Evolutionary conservation across 495 filamentous ascomycete genomes (phyloP).

Genomic region (Pyrenula massariospora): DNA sequence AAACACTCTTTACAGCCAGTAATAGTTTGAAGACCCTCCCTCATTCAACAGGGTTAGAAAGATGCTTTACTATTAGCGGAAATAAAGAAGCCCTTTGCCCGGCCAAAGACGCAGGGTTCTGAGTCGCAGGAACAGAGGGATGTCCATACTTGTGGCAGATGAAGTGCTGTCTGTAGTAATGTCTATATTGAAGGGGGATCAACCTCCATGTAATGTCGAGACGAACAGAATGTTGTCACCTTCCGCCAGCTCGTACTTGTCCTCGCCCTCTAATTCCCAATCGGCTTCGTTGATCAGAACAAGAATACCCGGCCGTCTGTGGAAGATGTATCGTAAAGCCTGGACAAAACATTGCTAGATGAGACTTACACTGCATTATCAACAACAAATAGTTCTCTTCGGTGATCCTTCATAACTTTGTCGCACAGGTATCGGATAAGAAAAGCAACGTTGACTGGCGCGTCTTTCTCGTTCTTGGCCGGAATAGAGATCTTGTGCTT

Average conservation of each 20-base stretch:
- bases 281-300: conserved; percentile 96
- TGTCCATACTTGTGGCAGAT: not conserved
- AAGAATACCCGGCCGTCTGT: conserved; percentile 88
- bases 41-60: no score
- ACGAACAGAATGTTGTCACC: conserved; percentile 91
- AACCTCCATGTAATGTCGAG: conserved; percentile 93
- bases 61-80: not conserved
- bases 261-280: conserved; percentile 96
- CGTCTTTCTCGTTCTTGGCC: conserved; percentile 40
- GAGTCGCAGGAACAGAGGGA: no score
- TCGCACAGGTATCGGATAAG: conserved; percentile 73
- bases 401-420: conserved; percentile 71
- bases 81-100: not conserved
- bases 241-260: conserved; percentile 67
- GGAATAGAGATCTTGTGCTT: conserved; percentile 62
- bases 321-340: conserved; percentile 3
- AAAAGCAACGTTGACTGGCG: conserved; percentile 56
- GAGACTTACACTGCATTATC: conserved; percentile 72
- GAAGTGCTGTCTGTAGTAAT: no score
- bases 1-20: no score
- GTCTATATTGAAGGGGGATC: no score
- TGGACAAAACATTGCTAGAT: not conserved
- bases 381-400: conserved; percentile 81
- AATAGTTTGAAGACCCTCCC: no score
- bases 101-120: no score